Evolutionary conservation across 139 green algal species (phyloP), one percentile per base, ranked within the genome.

Genomic region (Dunaliella sp.): DNA sequence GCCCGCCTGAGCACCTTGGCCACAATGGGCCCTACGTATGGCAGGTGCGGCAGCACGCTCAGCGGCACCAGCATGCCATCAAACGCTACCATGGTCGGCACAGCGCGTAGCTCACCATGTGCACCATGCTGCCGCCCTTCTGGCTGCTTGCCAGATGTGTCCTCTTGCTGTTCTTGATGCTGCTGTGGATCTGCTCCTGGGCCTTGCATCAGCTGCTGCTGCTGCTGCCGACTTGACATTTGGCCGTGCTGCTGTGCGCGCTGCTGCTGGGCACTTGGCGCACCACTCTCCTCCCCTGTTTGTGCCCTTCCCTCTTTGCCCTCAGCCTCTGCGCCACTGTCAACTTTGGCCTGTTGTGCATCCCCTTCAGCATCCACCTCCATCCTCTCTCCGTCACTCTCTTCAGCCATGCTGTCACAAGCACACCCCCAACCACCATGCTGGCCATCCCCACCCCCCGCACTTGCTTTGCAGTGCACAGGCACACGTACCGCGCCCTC

Each of bases 41-140:
- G 91, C 87, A 92, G 83, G 31, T 32, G n/a, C 0, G 87, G 91
- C 85, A 94, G 89, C 65, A 86, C 38, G 1, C 48, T 36, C 87
- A 94, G 87, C 36, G 80, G 87, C 37, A 94, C 77, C 2, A 90
- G 36, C 77, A 91, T 88, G 35, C 91, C 91, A 65, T 94, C 91
- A 48, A 94, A 91, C 0, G 89, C 91, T 34, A 87, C 25, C 28
- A 85, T 34, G 3, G 78, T 33, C 3, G 79, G 25, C 85, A 83
- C 83, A 85, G 38, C 2, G 79, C 82, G 25, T 83, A 59, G 16
- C n/a, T n/a, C n/a, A n/a, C n/a, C n/a, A n/a, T n/a, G n/a, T n/a
- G n/a, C n/a, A n/a, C n/a, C n/a, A n/a, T n/a, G n/a, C n/a, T n/a
- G n/a, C n/a, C n/a, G n/a, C n/a, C n/a, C n/a, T n/a, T n/a, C n/a